Conservation (phyloP, 2,329 filamentous ascomycete species). For the Diaporthe eres region DNA sequence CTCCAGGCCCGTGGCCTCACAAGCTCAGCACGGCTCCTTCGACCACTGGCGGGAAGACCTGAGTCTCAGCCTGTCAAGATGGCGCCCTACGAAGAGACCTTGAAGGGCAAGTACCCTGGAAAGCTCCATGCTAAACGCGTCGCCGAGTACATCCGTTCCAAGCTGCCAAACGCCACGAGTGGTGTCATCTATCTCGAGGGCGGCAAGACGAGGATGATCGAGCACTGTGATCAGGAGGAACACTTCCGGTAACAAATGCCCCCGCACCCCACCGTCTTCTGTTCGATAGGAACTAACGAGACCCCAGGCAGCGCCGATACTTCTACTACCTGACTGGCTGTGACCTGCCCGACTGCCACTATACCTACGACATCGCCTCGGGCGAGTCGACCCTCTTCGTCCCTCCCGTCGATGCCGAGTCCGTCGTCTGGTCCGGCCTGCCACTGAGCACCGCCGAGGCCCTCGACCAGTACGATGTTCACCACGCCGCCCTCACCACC, state of each 20-base stretch:
- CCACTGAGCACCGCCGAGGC: slow-evolving; percentile 85
- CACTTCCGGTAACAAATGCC: slow-evolving; percentile 76
- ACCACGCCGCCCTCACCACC: slow-evolving; percentile 79
- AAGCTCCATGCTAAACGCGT: slow-evolving; percentile 90
- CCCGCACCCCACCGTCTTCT: slow-evolving; percentile 2
- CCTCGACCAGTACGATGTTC: slow-evolving; percentile 82
- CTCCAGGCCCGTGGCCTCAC: background rate
- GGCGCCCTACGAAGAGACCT: slow-evolving; percentile 61
- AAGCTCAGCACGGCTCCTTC: slow-evolving; percentile 3
- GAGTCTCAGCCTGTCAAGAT: slow-evolving; percentile 47
- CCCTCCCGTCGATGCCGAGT: slow-evolving; percentile 87
- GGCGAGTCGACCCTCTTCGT: slow-evolving; percentile 89
- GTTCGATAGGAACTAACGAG: slow-evolving; percentile 23
- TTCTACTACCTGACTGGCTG: slow-evolving; percentile 97
- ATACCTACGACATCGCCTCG: slow-evolving; percentile 83
- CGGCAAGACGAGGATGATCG: slow-evolving; percentile 83
- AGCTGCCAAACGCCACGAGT: slow-evolving; percentile 71
- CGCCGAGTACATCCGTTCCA: slow-evolving; percentile 80
- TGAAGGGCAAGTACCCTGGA: slow-evolving; percentile 80
- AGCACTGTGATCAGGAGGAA: slow-evolving; percentile 88
- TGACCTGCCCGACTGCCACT: slow-evolving; percentile 82
- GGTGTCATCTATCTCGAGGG: slow-evolving; percentile 92
- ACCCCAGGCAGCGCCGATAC: slow-evolving; percentile 82
- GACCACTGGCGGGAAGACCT: background rate
- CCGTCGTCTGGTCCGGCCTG: slow-evolving; percentile 93